These are phyloP conservation scores for Diaporthe citrichinensis DNA, from an alignment of 2,329 filamentous ascomycete genomes.

Conservation along the genomic window DNA sequence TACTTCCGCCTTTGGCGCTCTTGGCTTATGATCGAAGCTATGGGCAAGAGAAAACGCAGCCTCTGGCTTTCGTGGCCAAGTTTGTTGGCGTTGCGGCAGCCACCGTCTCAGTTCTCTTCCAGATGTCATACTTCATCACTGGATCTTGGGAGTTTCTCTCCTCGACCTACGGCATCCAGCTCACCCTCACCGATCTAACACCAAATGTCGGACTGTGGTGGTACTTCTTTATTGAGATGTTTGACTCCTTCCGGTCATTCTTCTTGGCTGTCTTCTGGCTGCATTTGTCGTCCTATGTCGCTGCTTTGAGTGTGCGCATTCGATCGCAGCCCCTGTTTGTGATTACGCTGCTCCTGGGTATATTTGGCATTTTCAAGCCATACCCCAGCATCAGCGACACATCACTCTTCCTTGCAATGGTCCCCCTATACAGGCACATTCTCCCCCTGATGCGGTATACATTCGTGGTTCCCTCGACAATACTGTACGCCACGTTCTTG, in stretches of 20 bases:
- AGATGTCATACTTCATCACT: constrained; percentile 80
- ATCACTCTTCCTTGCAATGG: constrained; percentile 84
- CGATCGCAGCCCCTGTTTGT: constrained; percentile 90
- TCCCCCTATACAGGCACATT: constrained; percentile 90
- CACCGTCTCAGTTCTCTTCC: constrained; percentile 74
- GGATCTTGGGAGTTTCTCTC: constrained; percentile 89
- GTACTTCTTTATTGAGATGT: constrained; percentile 99
- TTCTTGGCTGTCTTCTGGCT: constrained; percentile 99
- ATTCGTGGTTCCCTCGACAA: constrained; percentile 85
- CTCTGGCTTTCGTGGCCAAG: constrained; percentile 67
- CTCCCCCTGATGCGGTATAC: constrained; percentile 95
- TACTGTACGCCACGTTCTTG: constrained; percentile 89
- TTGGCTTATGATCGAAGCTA: constrained; percentile 79
- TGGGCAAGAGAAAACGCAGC: constrained; percentile 23
- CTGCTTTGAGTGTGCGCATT: constrained; percentile 85
- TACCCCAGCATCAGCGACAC: constrained; percentile 95
- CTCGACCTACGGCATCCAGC: constrained; percentile 93
- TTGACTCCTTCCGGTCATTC: constrained; percentile 96
- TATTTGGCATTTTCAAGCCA: constrained; percentile 96
- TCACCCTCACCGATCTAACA: constrained; percentile 91
- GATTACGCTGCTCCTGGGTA: constrained; percentile 85
- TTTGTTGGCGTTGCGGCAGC: constrained; percentile 67
- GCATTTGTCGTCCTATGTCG: constrained; percentile 91
- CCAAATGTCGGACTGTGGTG: constrained; percentile 98
- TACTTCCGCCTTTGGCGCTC: constrained; percentile 85